A percentile compares a stretch with the other conserved stretches of the same genome.
Evolutionary conservation across 2,329 filamentous ascomycete species (phyloP).

Genomic region (Falciphora oryzae): DNA sequence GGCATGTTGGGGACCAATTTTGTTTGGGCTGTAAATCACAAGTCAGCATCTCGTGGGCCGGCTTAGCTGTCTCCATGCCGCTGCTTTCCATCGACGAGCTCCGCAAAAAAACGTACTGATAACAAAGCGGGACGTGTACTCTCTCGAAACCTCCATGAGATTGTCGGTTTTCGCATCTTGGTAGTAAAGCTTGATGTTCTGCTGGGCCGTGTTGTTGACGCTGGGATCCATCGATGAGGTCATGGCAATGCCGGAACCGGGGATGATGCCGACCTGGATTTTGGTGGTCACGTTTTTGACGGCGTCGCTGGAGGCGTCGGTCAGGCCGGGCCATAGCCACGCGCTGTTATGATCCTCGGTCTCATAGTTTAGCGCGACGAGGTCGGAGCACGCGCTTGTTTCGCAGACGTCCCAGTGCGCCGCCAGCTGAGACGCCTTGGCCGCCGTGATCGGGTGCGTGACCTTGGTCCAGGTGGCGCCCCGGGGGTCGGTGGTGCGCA

Average conservation of each 20-base stretch:
- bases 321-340: neutral
- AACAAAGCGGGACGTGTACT: neutral
- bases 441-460: neutral
- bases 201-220: neutral
- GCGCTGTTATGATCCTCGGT: neutral
- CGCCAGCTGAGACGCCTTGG: neutral
- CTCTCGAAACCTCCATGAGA: neutral
- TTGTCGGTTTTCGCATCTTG: neutral
- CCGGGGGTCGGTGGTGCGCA: neutral
- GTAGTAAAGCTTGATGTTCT: conserved; percentile 1
- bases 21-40: neutral
- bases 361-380: conserved; percentile 1
- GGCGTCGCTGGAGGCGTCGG: neutral
- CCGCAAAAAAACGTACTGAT: neutral
- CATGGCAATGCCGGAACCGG: conserved; percentile 1
- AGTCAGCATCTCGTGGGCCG: neutral
- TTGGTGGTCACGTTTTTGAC: neutral
- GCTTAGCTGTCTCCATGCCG: no score
- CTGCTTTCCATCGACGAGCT: no score
- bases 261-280: neutral
- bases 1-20: neutral
- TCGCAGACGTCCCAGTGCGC: conserved; percentile 6
- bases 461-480: conserved; percentile 3
- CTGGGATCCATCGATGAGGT: neutral
- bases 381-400: neutral